Evolutionary conservation across 2,329 filamentous ascomycete genomes (phyloP).

Genomic region (Cadophora sp.): DNA sequence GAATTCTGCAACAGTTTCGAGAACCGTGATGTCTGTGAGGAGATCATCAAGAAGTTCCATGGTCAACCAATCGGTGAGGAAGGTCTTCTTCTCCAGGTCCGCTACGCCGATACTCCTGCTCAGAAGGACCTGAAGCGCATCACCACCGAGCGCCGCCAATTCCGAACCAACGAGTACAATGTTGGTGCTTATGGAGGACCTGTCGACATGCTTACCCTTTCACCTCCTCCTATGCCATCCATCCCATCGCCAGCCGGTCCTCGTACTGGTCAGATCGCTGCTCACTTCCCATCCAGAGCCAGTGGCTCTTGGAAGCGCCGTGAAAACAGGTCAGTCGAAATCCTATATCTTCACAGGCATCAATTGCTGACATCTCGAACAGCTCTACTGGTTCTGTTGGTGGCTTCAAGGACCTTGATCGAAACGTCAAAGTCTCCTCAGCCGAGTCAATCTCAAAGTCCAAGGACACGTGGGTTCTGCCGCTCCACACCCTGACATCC

Average conservation of each 20-base stretch:
- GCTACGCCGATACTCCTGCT: slow-evolving; percentile 94
- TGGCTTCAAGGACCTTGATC: slow-evolving; percentile 45
- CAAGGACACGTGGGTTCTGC: slow-evolving; percentile 40
- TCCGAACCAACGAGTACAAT: slow-evolving; percentile 95
- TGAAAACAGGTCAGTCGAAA: slow-evolving; percentile 35
- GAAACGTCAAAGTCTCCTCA: slow-evolving; percentile 40
- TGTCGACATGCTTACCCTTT: slow-evolving; percentile 56
- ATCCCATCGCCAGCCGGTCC: slow-evolving; percentile 40
- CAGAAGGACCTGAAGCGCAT: slow-evolving; percentile 97
- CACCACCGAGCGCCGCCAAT: slow-evolving; percentile 92
- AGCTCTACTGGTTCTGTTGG: slow-evolving; percentile 36
- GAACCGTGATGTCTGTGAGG: slow-evolving; percentile 84
- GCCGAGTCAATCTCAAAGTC: slow-evolving; percentile 40
- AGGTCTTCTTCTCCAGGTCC: slow-evolving; percentile 86
- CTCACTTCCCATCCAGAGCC: slow-evolving; percentile 42
- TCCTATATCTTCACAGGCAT: background rate
- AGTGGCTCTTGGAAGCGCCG: slow-evolving; percentile 46
- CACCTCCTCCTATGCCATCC: slow-evolving; percentile 52
- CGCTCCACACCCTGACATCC: background rate
- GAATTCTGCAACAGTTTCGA: slow-evolving; percentile 72
- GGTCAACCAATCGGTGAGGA: slow-evolving; percentile 79
- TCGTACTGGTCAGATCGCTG: slow-evolving; percentile 43
- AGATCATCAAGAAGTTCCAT: slow-evolving; percentile 87
- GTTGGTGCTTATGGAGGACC: slow-evolving; percentile 70
- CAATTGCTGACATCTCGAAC: slow-evolving; percentile 19